Percentiles rank a stretch among this genome's conserved stretches.
These are phyloP conservation scores for Fusarium temperatum DNA, from an alignment of 2,329 filamentous ascomycete genomes.

Conservation along the genomic window DNA sequence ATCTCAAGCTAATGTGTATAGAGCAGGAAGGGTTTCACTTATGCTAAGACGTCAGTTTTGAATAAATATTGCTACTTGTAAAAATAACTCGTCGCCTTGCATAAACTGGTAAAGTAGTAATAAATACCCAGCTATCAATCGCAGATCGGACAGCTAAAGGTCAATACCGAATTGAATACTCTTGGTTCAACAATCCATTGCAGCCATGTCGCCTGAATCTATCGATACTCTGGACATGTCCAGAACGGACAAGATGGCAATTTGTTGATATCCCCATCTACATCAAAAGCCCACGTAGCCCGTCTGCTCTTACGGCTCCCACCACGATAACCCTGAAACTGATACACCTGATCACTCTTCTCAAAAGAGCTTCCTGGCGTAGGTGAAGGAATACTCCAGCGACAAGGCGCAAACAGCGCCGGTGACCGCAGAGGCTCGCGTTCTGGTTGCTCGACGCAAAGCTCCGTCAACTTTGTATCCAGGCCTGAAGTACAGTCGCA, in stretches of 20 bases:
- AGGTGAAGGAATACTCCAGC: neutral
- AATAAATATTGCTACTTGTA: too few relatives aligned
- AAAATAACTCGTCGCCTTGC: too few relatives aligned
- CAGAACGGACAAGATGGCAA: neutral
- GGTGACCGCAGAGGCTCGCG: fast-evolving
- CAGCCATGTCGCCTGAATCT: fast-evolving
- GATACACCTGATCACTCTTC: neutral
- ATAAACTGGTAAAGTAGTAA: too few relatives aligned
- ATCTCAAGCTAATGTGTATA: too few relatives aligned
- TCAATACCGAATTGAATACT: neutral
- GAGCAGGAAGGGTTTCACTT: too few relatives aligned
- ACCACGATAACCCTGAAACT: neutral
- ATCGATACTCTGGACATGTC: neutral
- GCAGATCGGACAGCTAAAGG: neutral
- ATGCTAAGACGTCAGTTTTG: too few relatives aligned
- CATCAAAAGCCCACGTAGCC: neutral
- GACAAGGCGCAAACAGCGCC: neutral
- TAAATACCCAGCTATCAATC: fast-evolving
- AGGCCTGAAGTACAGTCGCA: neutral
- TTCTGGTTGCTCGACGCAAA: neutral
- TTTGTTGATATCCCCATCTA: too few relatives aligned
- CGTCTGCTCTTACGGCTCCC: fast-evolving
- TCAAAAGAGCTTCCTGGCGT: fast-evolving
- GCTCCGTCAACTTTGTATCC: neutral
- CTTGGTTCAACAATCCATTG: fast-evolving